These are phyloP conservation scores for Cicer pinnatifidum DNA, from an alignment of 306 rosid species.

Conservation along the genomic window DNA sequence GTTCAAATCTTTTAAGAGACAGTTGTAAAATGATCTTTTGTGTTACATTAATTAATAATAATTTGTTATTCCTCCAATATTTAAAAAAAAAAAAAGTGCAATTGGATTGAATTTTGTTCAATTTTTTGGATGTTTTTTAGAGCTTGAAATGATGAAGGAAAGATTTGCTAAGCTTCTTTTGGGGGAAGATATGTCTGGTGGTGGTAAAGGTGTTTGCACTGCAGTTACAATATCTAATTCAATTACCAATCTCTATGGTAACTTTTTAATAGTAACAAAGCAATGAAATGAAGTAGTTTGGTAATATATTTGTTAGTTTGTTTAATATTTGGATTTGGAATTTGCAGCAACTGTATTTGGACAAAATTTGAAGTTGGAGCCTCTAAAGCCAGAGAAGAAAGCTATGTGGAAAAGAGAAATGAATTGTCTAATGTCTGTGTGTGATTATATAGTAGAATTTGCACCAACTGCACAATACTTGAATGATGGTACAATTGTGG, in stretches of 20 bases:
- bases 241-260: slow-evolving; percentile 95
- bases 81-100: not conserved
- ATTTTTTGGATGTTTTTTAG: slow-evolving; percentile 47
- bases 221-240: slow-evolving; percentile 92
- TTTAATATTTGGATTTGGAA: slow-evolving; percentile 25
- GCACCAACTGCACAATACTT: slow-evolving; percentile 69
- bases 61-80: too few relatives aligned
- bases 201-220: slow-evolving; percentile 96
- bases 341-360: slow-evolving; percentile 88
- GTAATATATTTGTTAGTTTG: not conserved
- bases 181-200: slow-evolving; percentile 98
- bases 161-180: slow-evolving; percentile 86
- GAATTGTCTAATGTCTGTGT: slow-evolving; percentile 85
- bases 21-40: too few relatives aligned
- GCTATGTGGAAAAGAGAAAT: slow-evolving; percentile 97
- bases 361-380: slow-evolving; percentile 82
- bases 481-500: slow-evolving; percentile 71
- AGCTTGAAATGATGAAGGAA: slow-evolving; percentile 83
- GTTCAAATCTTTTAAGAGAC: too few relatives aligned
- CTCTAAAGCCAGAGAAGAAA: slow-evolving; percentile 82
- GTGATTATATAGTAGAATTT: slow-evolving; percentile 92
- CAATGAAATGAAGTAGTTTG: not conserved
- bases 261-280: slow-evolving; percentile 6
- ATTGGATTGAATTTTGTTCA: not conserved
- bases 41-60: too few relatives aligned